These are phyloP conservation scores for Stemphylium beticola DNA, from an alignment of 2,329 filamentous ascomycete species.

Conservation along the genomic window DNA sequence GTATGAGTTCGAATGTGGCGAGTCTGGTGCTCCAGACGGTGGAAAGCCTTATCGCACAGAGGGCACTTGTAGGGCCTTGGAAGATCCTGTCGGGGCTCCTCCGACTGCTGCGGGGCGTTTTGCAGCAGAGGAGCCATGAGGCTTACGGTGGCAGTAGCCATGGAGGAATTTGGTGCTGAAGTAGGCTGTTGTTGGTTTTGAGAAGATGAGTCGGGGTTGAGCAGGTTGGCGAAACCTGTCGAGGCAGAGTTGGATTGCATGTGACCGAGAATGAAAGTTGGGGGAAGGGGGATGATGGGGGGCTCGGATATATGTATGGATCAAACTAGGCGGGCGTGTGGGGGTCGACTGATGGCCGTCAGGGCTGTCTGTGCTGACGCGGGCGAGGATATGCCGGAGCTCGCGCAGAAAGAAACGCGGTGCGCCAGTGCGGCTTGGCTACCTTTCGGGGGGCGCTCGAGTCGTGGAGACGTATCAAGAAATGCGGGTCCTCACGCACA, in stretches of 20 bases:
- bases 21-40: slow-evolving; percentile 93
- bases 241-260: slow-evolving; percentile 47
- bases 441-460: slow-evolving; percentile 18
- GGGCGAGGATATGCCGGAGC: slow-evolving; percentile 32
- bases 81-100: slow-evolving; percentile 76
- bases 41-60: slow-evolving; percentile 97
- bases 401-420: slow-evolving; percentile 31
- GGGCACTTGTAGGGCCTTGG: slow-evolving; percentile 98
- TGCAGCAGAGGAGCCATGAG: slow-evolving; percentile 64
- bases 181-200: slow-evolving; percentile 20
- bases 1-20: slow-evolving; percentile 95
- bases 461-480: slow-evolving; percentile 27
- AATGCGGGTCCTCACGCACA: slow-evolving; percentile 25
- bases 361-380: slow-evolving; percentile 39
- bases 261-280: slow-evolving; percentile 48
- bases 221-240: slow-evolving; percentile 48
- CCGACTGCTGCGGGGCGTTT: slow-evolving; percentile 56
- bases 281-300: slow-evolving; percentile 46
- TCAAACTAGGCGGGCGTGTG: slow-evolving; percentile 36
- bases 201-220: slow-evolving; percentile 42
- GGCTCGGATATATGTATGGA: slow-evolving; percentile 46
- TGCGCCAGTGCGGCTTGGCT: slow-evolving; percentile 28
- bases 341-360: slow-evolving; percentile 36
- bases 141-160: slow-evolving; percentile 56
- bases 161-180: slow-evolving; percentile 25